Base-by-base conservation (phyloP, 129 eudicot genomes). In the Chrysanthemum makinoi region DNA sequence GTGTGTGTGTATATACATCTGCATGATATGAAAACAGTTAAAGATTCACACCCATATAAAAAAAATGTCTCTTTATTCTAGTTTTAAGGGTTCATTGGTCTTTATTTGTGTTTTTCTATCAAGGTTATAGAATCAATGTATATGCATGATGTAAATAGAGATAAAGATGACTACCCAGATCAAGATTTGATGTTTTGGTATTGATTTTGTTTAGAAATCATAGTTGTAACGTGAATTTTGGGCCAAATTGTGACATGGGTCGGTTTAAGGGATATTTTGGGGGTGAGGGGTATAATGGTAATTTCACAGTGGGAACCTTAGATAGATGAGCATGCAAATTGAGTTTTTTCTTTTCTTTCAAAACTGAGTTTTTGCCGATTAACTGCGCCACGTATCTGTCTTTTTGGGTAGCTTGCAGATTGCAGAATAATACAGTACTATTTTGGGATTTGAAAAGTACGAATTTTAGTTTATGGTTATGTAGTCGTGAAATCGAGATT, bases 291-390 rank as follows among this genome's bases (percentile, higher is more conserved):
- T 78, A 78, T 28, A 12, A 2, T 4, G 2, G 82, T 70, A 64
- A 71, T 63, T 78, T 47, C 72, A 71, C 62, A n/a, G 15, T 13
- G 0, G 69, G 80, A 76, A 75, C 39, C 54, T 61, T 57, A 13
- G 4, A 16, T 17, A 6, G 79, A 13, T 50, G 28, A 11, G 35
- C 82, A 78, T 78, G 77, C 81, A 77, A 44, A 64, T 54, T 70
- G 46, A 72, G 57, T 66, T 53, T 64, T 71, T 30, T 22, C 1
- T 22, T 30, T 30, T 30, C 33, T 19, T 54, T 77, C 72, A 54
- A 49, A 69, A 46, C 50, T 11, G 61, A 30, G 60, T 39, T 58
- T 70, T 71, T 78, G 51, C 26, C 52, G 10, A 55, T 5, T 47
- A 63, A 64, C 33, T 11, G 49, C 33, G 55, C 49, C 80, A 76